A percentile compares a stretch with the other conserved stretches of the same genome.
Conservation (phyloP, 768 basidiomycete species). For the Cyathus striatus region DNA sequence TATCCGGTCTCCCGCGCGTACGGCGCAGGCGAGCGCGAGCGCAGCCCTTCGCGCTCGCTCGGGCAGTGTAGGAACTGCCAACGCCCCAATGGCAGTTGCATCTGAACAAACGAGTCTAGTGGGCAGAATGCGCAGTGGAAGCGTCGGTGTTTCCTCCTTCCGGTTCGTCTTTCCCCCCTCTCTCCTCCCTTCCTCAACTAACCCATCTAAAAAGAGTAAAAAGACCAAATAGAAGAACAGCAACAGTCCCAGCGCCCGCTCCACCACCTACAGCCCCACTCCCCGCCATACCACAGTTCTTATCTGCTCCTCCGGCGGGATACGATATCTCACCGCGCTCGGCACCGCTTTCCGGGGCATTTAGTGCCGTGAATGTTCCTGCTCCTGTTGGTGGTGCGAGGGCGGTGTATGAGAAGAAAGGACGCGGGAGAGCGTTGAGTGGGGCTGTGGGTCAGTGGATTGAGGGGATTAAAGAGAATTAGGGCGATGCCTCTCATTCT, state of each 20-base stretch:
- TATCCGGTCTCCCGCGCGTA: conserved; percentile 54
- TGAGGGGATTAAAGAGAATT: conserved; percentile 39
- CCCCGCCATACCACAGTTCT: conserved; percentile 25
- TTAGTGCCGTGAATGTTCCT: conserved; percentile 3
- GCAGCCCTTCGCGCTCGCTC: conserved; percentile 31
- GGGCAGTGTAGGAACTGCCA: conserved; percentile 30
- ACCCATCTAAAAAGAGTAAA: conserved; percentile 3
- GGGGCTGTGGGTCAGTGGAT: conserved; percentile 25
- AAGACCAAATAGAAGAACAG: conserved; percentile 29
- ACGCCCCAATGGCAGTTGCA: conserved; percentile 23
- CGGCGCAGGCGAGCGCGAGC: conserved; percentile 37
- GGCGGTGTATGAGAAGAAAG: conserved; percentile 12
- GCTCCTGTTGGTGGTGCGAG: conserved; percentile 3
- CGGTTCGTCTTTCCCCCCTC: not conserved
- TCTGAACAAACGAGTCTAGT: conserved; percentile 36
- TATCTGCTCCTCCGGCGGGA: conserved; percentile 9
- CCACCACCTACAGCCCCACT: conserved; percentile 37
- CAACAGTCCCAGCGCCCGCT: conserved; percentile 21
- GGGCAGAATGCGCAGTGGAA: conserved; percentile 54
- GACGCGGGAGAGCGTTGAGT: conserved; percentile 25
- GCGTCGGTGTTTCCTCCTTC: conserved; percentile 24
- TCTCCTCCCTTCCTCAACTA: not conserved
- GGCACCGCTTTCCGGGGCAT: not conserved
- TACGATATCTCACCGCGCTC: conserved; percentile 2
- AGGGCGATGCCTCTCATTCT: not conserved